phyloP scores from a whole-genome alignment of 2,329 filamentous ascomycete genomes.

The Phoma sp. region DNA sequence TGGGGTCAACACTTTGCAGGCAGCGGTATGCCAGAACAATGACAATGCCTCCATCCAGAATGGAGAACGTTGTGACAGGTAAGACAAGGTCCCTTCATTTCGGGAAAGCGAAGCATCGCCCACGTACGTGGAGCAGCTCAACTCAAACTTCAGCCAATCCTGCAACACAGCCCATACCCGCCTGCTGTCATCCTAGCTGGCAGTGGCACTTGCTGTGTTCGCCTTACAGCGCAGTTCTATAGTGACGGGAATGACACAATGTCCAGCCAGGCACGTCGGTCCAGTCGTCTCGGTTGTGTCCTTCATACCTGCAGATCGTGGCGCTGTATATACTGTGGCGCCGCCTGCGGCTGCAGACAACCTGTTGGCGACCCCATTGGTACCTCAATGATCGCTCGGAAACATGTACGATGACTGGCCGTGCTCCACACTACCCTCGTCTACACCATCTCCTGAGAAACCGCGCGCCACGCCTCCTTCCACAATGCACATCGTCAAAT shows the following conservation, averaged over 20 bases:
- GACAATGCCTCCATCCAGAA: constrained; percentile 1
- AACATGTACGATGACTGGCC: constrained; percentile 33
- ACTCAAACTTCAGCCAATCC: constrained; percentile 47
- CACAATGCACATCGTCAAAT: constrained; percentile 46
- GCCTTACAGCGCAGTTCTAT: constrained; percentile 28
- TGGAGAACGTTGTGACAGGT: constrained; percentile 30
- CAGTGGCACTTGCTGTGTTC: constrained; percentile 30
- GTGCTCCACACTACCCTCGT: constrained; percentile 27
- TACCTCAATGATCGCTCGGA: constrained; percentile 36
- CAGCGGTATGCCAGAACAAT: constrained; percentile 25
- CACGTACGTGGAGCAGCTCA: constrained; percentile 45
- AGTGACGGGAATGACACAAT: constrained; percentile 34
- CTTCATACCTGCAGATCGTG: constrained; percentile 30
- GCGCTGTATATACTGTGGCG: constrained; percentile 42
- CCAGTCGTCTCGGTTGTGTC: constrained; percentile 28
- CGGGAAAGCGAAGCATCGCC: constrained; percentile 48
- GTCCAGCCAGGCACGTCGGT: constrained; percentile 36
- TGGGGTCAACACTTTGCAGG: constrained; percentile 25
- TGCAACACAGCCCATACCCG: constrained; percentile 33
- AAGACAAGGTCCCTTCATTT: constrained; percentile 51
- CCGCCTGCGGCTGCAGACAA: constrained; percentile 26
- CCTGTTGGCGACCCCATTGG: constrained; percentile 25
- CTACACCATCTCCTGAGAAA: constrained; percentile 13
- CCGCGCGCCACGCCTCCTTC: constrained; percentile 41
- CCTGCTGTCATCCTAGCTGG: constrained; percentile 33